Conservation (phyloP, 148 eudicot species). For the Rhododendron simsii region DNA sequence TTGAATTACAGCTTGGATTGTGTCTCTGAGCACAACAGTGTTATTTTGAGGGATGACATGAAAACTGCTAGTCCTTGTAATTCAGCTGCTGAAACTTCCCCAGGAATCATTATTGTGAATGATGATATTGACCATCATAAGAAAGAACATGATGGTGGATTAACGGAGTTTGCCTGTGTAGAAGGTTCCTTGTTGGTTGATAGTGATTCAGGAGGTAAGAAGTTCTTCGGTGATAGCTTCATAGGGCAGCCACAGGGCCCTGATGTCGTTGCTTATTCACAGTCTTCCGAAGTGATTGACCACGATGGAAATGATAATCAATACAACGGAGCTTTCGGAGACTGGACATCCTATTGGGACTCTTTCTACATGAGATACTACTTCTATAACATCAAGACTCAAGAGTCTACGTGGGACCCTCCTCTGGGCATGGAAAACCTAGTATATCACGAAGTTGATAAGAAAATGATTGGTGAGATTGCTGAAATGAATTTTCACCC, state of each 20-base stretch:
- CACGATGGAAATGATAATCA: slow-evolving; percentile 18
- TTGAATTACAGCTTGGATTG: slow-evolving; percentile 3
- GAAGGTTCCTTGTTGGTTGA: slow-evolving; percentile 15
- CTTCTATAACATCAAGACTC: slow-evolving; percentile 55
- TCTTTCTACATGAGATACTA: slow-evolving; percentile 52
- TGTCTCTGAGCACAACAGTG: neutral
- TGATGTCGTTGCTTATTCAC: slow-evolving; percentile 20
- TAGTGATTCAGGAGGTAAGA: slow-evolving; percentile 13
- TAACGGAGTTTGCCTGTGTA: slow-evolving; percentile 12
- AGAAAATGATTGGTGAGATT: slow-evolving; percentile 22
- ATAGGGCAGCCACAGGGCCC: slow-evolving; percentile 19
- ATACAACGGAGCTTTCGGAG: slow-evolving; percentile 32
- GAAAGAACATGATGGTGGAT: slow-evolving; percentile 18
- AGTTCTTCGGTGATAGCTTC: slow-evolving; percentile 8
- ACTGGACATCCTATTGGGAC: slow-evolving; percentile 74
- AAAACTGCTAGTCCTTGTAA: slow-evolving; percentile 10
- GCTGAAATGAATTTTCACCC: slow-evolving; percentile 18
- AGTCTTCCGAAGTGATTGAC: slow-evolving; percentile 21
- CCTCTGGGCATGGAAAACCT: slow-evolving; percentile 76
- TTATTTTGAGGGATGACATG: neutral
- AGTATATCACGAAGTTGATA: slow-evolving; percentile 22
- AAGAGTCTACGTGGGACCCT: slow-evolving; percentile 77
- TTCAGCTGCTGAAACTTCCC: slow-evolving; percentile 11
- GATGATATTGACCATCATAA: slow-evolving; percentile 11
- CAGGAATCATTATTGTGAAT: slow-evolving; percentile 20